Conservation (phyloP, 345 rosid species). For the Citrus inodora region DNA sequence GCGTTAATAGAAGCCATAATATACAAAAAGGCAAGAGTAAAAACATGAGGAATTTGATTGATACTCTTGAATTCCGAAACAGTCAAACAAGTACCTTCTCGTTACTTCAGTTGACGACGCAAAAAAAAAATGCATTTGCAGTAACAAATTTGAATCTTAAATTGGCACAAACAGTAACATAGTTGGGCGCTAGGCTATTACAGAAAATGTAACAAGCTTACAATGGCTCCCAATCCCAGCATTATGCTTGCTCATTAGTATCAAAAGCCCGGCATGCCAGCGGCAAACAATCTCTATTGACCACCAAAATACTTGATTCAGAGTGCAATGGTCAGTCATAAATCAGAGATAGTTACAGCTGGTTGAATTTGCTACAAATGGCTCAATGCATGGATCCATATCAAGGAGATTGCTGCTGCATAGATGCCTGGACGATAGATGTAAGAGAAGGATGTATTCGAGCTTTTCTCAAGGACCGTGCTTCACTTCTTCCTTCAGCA, state of each 20-base stretch:
- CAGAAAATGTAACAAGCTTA: neutral
- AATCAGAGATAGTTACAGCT: neutral
- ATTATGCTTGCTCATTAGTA: neutral
- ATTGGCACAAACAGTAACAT: neutral
- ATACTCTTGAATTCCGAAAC: no score
- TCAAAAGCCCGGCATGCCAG: neutral
- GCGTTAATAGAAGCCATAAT: neutral
- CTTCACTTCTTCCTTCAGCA: constrained; percentile 74
- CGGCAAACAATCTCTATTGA: neutral
- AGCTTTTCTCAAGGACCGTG: constrained; percentile 73
- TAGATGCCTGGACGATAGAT: constrained; percentile 66
- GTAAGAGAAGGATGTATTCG: constrained; percentile 88
- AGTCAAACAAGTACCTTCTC: no score
- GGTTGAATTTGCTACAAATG: neutral
- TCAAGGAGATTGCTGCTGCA: constrained; percentile 11
- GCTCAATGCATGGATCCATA: neutral
- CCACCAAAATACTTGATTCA: neutral
- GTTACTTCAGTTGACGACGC: neutral
- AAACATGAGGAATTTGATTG: no score
- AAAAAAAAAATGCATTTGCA: no score
- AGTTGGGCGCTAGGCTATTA: neutral
- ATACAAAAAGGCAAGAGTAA: no score
- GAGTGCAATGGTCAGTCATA: neutral
- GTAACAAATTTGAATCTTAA: neutral
- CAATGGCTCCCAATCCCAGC: neutral